Evolutionary conservation across 2,329 filamentous ascomycete species (phyloP), one percentile per base, ranked within the genome.

Genomic region (Beauveria varroae): DNA sequence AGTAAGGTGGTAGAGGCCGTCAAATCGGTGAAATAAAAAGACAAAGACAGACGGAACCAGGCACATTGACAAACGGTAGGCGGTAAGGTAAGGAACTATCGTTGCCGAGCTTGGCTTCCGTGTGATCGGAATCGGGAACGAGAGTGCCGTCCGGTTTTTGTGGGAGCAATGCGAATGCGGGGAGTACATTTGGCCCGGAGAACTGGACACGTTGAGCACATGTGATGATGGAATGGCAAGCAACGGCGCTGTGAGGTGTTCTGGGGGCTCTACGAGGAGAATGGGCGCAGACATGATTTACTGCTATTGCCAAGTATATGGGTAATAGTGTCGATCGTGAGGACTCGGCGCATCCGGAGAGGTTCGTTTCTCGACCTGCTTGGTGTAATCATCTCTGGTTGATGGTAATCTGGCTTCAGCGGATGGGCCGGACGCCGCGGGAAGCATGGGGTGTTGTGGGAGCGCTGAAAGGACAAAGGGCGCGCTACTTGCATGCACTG

Each of bases 111-210:
- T 24, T 43, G 34, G 46, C 46, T 58, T 52, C 49, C 57, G 57
- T 60, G 57, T 60, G 57, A 60, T 60, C 57, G 57, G 57, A 60
- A 60, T 26, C 57, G 57, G 57, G 57, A 46, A 30, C 18, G 5
- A 52, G 46, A 60, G 18, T 26, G 26, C 57, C 57, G 57, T 26
- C 57, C 49, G 47, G 57, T 37, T 44, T 20, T 16, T 12, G 22
- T 44, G 26, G 24, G 24, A 26, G 24, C 24, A 49, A 24, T 26
- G 20, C 20, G 22, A 26, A 26, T 49, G 24, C 41, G 24, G 46
- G 24, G 46, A 49, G 12, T 14, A 6, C 34, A 6, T 37, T 37
- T 37, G 34, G 12, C 34, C 34, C 14, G 12, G 34, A 49, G 22
- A 26, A 24, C 12, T 49, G 24, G 10, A 49, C 34, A 37, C 34